Conservation (phyloP, 257 asterid genomes). For the Rauvolfia tetraphylla region DNA sequence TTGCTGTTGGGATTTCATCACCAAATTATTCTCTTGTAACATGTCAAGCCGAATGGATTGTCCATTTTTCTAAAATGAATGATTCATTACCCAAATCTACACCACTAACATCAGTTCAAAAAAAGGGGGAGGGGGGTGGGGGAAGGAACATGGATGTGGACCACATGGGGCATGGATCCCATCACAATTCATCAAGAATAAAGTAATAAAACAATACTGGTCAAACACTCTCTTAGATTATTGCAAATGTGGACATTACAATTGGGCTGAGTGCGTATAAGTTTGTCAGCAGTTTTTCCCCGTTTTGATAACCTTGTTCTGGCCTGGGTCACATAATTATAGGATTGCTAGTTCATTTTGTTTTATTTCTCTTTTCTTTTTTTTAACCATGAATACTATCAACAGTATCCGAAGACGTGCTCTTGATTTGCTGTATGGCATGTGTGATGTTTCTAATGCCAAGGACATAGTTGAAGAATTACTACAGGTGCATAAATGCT, state of each 20-base stretch:
- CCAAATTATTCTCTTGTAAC: neutral
- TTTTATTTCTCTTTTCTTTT: neutral
- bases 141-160: neutral
- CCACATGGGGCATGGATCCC: neutral
- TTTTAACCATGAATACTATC: neutral
- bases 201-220: neutral
- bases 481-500: slow-evolving; percentile 57
- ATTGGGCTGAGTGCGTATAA: neutral
- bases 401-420: slow-evolving; percentile 77
- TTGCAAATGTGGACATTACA: neutral
- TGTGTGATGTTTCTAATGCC: slow-evolving; percentile 98
- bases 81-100: neutral
- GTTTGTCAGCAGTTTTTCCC: neutral
- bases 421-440: slow-evolving; percentile 93
- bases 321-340: neutral
- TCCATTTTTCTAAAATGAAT: neutral
- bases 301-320: neutral
- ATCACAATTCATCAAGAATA: neutral
- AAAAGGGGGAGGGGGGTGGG: too few species aligned
- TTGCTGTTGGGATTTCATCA: neutral
- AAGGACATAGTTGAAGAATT: slow-evolving; percentile 96
- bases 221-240: neutral
- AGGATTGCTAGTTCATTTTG: slow-evolving; percentile 2
- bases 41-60: neutral
- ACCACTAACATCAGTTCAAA: neutral